Evolutionary conservation across 768 basidiomycete species (phyloP).

Genomic region (Lepiota venenata): DNA sequence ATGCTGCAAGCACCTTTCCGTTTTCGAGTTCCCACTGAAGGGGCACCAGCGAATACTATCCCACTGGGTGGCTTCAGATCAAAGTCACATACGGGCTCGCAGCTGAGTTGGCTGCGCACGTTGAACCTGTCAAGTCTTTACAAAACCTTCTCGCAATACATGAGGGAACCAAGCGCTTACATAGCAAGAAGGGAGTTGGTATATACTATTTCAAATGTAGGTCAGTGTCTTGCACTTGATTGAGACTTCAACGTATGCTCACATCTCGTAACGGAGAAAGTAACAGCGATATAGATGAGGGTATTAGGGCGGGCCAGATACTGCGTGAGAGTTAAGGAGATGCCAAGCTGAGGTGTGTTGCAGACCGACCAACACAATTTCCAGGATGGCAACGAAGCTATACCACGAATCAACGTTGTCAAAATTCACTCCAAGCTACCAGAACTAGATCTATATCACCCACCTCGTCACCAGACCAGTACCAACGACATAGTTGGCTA

Average conservation of each 20-base stretch:
- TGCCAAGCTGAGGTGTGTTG: neutral
- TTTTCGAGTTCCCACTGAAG: neutral
- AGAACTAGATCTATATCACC: neutral
- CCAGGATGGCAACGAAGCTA: conserved; percentile 27
- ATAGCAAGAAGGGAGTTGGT: conserved; percentile 20
- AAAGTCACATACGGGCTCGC: neutral
- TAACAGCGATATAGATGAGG: conserved; percentile 26
- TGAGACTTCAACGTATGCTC: conserved; percentile 8
- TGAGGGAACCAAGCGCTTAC: neutral
- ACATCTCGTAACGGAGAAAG: conserved; percentile 29
- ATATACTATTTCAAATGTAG: conserved; percentile 13
- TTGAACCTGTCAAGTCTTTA: neutral
- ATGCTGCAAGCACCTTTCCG: neutral
- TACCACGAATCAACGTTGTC: neutral
- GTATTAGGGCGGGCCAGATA: conserved; percentile 27
- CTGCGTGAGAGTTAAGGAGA: conserved; percentile 13
- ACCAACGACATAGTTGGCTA: conserved; percentile 29
- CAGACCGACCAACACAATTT: conserved; percentile 23
- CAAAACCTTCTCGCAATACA: no score
- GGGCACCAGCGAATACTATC: neutral
- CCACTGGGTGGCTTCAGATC: neutral
- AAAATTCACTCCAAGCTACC: neutral
- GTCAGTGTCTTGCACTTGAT: neutral
- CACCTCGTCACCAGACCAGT: conserved; percentile 30
- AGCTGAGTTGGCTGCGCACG: neutral